phyloP scores from a whole-genome alignment of 2,329 filamentous ascomycete genomes.

The Epichloe coenophiala region DNA sequence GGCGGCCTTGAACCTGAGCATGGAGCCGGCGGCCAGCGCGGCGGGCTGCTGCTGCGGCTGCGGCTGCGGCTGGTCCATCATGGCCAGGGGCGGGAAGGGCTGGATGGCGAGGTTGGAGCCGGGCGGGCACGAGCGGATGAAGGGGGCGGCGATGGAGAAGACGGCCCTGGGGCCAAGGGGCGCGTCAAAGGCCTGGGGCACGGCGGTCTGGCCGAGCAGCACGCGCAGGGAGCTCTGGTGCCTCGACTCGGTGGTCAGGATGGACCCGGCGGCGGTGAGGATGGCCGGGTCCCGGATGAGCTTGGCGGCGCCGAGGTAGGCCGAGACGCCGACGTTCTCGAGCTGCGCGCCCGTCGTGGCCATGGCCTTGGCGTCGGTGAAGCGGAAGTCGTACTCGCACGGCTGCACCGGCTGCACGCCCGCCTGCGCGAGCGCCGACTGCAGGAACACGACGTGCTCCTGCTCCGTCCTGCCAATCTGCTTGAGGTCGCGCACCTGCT shows the following conservation, averaged over 20 bases:
- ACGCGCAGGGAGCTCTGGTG: conserved; percentile 61
- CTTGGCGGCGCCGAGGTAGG: conserved; percentile 58
- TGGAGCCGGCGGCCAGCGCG: conserved; percentile 20
- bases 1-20: conserved; percentile 32
- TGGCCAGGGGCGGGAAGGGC: conserved; percentile 45
- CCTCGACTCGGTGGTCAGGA: conserved; percentile 59
- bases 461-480: conserved; percentile 49
- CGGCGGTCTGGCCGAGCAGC: conserved; percentile 41
- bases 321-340: conserved; percentile 62
- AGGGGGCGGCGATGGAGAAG: conserved; percentile 60
- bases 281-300: conserved; percentile 46
- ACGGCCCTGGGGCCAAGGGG: conserved; percentile 54
- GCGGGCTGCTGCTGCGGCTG: conserved; percentile 16
- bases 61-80: conserved; percentile 16
- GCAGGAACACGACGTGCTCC: conserved; percentile 26
- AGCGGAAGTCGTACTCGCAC: conserved; percentile 60
- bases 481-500: conserved; percentile 36
- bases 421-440: conserved; percentile 44
- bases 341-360: conserved; percentile 55
- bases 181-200: conserved; percentile 58
- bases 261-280: conserved; percentile 53
- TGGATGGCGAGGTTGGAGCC: conserved; percentile 49
- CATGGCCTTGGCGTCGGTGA: conserved; percentile 53
- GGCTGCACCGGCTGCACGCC: conserved; percentile 53
- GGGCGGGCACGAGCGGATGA: conserved; percentile 57